Base-by-base conservation (phyloP, 495 filamentous ascomycete genomes). In the Xylaria palmicola region DNA sequence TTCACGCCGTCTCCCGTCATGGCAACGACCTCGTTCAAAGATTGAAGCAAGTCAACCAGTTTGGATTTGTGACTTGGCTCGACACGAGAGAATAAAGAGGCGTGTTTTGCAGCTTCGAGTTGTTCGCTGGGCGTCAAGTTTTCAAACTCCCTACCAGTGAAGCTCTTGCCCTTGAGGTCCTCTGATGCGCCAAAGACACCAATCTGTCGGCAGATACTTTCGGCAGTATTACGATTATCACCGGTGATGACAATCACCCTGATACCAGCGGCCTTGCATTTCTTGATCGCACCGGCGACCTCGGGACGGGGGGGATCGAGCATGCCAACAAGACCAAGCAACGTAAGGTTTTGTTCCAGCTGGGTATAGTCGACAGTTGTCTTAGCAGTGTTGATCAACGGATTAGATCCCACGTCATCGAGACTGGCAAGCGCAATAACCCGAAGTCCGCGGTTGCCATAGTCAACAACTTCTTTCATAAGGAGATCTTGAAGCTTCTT, bases 1-100 rank as follows among this genome's bases (percentile, higher is more conserved):
- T 99, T 99, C 74, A 99, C 95, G 72, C 95, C 95, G 72, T 99
- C 95, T 66, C 95, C 95, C 60, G 95, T 99, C 95, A 99, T 99
- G 62, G 95, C 95, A 60, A 99, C 95, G 27, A 99, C 95, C 72
- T 98, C 91, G 62, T 91, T 90, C 62, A 90, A 78, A 26, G 90
- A 90, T 75, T 99, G 95, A 58, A 99, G 88, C 29, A 98, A 86
- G 75, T 99, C 95, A 43, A 99, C 93, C 27, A 99, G 86, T 75
- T 89, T 91, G 6, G 90, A 93, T 81, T 99, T 99, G 81, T 99
- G 95, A 27, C 80, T 82, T 39, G 95, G 95, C 75, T 99, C 95
- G 26, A 94, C 96, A 52, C 95, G 86, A n/a, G 95, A 98, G 81
- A 99, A 98, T 10, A 99, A 81, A 40, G 88, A 93, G 2, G 93